Base-by-base conservation (phyloP, 1,284 basidiomycete genomes). In the Inonotus obliquus region DNA sequence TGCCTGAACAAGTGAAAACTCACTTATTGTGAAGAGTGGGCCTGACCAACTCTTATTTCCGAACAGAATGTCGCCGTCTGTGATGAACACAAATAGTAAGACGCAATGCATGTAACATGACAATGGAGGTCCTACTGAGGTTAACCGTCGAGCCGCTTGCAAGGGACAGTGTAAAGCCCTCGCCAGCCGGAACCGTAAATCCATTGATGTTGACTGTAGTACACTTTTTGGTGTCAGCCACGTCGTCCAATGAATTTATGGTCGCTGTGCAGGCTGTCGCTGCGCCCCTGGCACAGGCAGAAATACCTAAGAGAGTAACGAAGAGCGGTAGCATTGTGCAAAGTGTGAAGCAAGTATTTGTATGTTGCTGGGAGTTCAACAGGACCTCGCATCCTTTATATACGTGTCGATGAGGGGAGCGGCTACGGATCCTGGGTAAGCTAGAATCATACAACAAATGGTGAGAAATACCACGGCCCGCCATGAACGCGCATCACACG, bases 121-220 rank as follows among this genome's bases (percentile, higher is more conserved):
- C 17, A 44, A 21, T 21, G 19, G n/a, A 25, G 54, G 21, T 19
- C 76, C 65, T 63, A 79, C 79, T 70, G 70, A 82, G 69, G 63
- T 72, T 74, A 29, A 75, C 73, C 11, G 69, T 71, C 0, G 72
- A 68, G 14, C 68, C 68, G 23, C 56, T 51, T 13, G 66, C 64
- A 19, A 74, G 65, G 17, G 64, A 61, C 49, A 75, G 69, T 21
- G 64, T 66, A 62, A 75, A 71, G 0, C 70, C 70, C 65, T 71
- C 57, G 35, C 73, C 73, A n/a, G 72, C 72, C 7, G 72, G 70
- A 21, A 73, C 72, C 7, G 68, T 79, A 68, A 82, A 81, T 27
- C 72, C 65, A 59, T 80, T 77, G 62, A 82, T 74, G 66, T 77
- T 76, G 45, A 82, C 75, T 13, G 76, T 80, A 5, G 77, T 80